phyloP scores from a whole-genome alignment of 2,329 filamentous ascomycete genomes.

The Ceratocystis colombiana region DNA sequence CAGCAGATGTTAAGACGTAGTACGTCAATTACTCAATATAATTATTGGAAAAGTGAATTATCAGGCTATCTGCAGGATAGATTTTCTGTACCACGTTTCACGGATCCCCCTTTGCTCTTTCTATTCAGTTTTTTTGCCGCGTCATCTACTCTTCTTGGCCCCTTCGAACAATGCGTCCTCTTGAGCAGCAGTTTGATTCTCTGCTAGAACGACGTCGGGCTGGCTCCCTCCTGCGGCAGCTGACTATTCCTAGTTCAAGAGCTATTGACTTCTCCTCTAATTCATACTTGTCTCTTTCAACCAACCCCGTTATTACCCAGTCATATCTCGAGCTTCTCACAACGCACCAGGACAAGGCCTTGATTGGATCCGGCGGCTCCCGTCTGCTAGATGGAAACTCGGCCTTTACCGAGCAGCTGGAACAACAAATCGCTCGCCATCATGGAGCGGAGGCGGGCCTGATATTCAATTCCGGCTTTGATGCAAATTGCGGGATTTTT shows the following conservation, averaged over 20 bases:
- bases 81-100: too few species aligned
- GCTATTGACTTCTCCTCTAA: slow-evolving; percentile 67
- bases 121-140: too few species aligned
- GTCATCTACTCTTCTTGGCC: too few species aligned
- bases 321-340: slow-evolving; percentile 49
- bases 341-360: slow-evolving; percentile 29
- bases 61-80: too few species aligned
- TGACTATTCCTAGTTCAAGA: not conserved
- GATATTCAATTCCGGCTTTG: slow-evolving; percentile 52
- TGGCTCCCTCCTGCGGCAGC: slow-evolving; percentile 8
- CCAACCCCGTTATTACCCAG: slow-evolving; percentile 40
- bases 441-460: slow-evolving; percentile 40
- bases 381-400: slow-evolving; percentile 46
- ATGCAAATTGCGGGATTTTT: slow-evolving; percentile 57
- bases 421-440: slow-evolving; percentile 40
- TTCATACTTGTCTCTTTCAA: slow-evolving; percentile 66
- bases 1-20: too few species aligned
- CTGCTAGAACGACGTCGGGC: not conserved
- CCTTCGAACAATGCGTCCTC: not conserved
- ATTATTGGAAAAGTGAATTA: too few species aligned
- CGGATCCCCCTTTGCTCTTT: too few species aligned
- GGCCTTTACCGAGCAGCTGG: slow-evolving; percentile 37
- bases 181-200: slow-evolving; percentile 10
- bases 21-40: too few species aligned
- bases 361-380: slow-evolving; percentile 44